Evolutionary conservation across 2,329 filamentous ascomycete species (phyloP).

Genomic region (Pseudogymnoascus sp.): DNA sequence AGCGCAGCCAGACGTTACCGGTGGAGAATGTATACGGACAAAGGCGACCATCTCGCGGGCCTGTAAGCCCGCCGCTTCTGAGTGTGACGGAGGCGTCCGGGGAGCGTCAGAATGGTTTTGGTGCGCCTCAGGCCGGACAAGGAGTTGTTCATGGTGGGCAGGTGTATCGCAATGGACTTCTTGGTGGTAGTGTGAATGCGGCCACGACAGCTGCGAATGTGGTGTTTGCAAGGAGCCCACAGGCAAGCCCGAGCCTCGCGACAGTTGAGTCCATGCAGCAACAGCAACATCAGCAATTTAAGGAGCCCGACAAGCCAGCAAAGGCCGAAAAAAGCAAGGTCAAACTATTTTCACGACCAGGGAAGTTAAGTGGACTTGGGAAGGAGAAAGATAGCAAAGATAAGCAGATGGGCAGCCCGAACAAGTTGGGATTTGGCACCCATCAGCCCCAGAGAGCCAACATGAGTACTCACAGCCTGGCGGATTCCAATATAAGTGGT

Average conservation of each 20-base stretch:
- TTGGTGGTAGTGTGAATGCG: slow-evolving; percentile 51
- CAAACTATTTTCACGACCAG: slow-evolving; percentile 71
- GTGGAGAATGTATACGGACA: slow-evolving; percentile 32
- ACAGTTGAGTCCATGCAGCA: slow-evolving; percentile 2
- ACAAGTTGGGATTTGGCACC: slow-evolving; percentile 49
- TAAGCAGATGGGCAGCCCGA: slow-evolving; percentile 62
- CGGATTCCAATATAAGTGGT: slow-evolving; percentile 44
- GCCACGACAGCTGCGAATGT: slow-evolving; percentile 65
- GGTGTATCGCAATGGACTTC: slow-evolving; percentile 50
- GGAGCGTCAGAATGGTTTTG: slow-evolving; percentile 48
- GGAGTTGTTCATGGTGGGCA: slow-evolving; percentile 20
- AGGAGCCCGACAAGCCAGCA: slow-evolving; percentile 50
- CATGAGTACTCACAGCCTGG: slow-evolving; percentile 62
- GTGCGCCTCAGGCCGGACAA: slow-evolving; percentile 26
- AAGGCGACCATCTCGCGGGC: slow-evolving; percentile 32
- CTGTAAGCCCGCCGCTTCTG: slow-evolving; percentile 52
- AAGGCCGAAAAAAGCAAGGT: slow-evolving; percentile 63
- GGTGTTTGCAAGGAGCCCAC: slow-evolving; percentile 56
- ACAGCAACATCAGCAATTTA: slow-evolving; percentile 1
- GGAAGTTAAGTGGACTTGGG: slow-evolving; percentile 55
- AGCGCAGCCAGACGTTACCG: slow-evolving; percentile 67
- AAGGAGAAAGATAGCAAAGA: slow-evolving; percentile 57
- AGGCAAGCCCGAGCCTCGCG: slow-evolving; percentile 18
- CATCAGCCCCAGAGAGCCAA: slow-evolving; percentile 46
- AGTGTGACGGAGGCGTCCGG: slow-evolving; percentile 58